Base-by-base conservation (phyloP, 768 basidiomycete species). In the Boletus tomentosulus region DNA sequence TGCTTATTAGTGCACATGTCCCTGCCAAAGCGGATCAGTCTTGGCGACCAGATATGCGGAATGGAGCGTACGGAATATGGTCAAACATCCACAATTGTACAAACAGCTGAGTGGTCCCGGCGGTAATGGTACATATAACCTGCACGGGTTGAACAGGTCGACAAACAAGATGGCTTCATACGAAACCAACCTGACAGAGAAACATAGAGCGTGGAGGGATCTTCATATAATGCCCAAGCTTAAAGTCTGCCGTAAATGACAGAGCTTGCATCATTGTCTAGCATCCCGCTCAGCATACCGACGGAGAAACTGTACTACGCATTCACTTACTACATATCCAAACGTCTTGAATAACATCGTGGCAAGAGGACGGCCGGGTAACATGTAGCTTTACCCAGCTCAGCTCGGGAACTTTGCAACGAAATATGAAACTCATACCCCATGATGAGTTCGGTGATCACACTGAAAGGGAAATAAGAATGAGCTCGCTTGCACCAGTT, bases 331-430 rank as follows among this genome's bases (percentile, higher is more conserved):
- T 53, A 86, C 84, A 61, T 87, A 89, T 31, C 89, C 87, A 77
- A 78, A 89, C 0, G 86, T 87, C 79, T 89, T 91, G 78, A 90
- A 90, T 74, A 91, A 74, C 89, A 92, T 89, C 78, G 83, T 88
- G 0, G 90, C 89, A 52, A 91, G 66, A 6, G 89, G 87, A 15
- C 79, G 80, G 2, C 91, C 89, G 12, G 89, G 91, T 39, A 89
- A 77, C 25, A 79, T 81, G 61, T 89, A 91, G 22, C 71, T 70
- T 24, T 47, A 35, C 13, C 16, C 4, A 46, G 15, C 22, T 62
- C 11, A 58, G 47, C 39, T n/a, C 4, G 25, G 3, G 4, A 11
- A 53, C 3, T n/a, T 51, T 13, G 16, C 27, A 22, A 44, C 7
- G 13, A 44, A 41, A 12, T 7, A 22, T 16, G 15, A 11, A 39